phyloP scores from a whole-genome alignment of 352 stramenopile genomes.

The Salisapilia sapeloensis region DNA sequence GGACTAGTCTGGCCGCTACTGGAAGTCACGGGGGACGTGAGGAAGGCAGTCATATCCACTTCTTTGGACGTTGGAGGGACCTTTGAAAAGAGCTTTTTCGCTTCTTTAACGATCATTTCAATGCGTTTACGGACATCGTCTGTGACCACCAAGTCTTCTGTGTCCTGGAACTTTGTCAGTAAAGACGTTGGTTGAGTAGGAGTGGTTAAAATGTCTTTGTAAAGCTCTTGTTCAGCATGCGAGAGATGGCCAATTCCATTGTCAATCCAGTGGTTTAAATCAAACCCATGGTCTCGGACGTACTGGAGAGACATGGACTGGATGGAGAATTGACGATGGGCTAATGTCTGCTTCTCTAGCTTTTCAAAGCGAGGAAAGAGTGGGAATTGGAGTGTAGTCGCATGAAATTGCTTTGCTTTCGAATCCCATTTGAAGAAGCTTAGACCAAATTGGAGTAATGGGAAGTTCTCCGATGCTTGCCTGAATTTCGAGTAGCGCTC shows the following conservation, averaged over 20 bases:
- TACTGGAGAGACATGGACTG: constrained; percentile 66
- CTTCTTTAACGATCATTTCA: too few species aligned
- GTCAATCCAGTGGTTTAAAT: constrained; percentile 66
- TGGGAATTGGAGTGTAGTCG: constrained; percentile 56
- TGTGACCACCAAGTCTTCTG: too few species aligned
- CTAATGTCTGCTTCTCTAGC: constrained; percentile 8
- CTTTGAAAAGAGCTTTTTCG: too few species aligned
- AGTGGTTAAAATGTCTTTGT: too few species aligned
- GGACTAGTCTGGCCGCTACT: too few species aligned
- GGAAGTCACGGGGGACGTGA: too few species aligned
- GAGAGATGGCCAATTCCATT: constrained; percentile 51
- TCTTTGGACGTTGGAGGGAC: too few species aligned
- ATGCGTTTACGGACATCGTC: too few species aligned
- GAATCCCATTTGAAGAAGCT: constrained; percentile 44
- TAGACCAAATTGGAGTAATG: constrained; percentile 60
- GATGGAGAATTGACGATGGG: constrained; percentile 40
- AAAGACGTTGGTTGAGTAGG: too few species aligned
- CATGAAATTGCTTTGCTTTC: constrained; percentile 16
- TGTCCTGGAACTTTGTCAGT: too few species aligned
- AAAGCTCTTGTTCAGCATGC: constrained; percentile 43
- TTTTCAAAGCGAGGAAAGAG: constrained; percentile 37
- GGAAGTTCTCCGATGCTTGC: constrained; percentile 33
- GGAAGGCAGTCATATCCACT: too few species aligned
- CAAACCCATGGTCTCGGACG: constrained; percentile 58
- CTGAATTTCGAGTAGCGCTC: constrained; percentile 43